These are phyloP conservation scores for Eragrostis nindensis DNA, from an alignment of 176 grass and related monocot species.

Conservation along the genomic window DNA sequence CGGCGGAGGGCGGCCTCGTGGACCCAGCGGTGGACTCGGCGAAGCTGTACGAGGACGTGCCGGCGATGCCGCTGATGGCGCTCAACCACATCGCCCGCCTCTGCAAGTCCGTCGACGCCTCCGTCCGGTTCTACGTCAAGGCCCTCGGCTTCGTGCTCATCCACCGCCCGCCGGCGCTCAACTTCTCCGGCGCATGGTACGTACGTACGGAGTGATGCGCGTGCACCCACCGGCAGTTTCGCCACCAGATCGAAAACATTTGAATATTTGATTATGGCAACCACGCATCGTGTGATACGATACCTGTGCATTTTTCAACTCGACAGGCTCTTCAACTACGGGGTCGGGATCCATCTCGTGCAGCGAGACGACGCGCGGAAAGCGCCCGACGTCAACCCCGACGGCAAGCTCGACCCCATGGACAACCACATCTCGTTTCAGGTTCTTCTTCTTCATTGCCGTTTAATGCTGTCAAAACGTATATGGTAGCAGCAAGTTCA, in stretches of 20 bases:
- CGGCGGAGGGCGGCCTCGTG: neutral
- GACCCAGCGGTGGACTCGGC: constrained; percentile 11
- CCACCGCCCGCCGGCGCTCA: constrained; percentile 63
- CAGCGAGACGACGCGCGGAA: constrained; percentile 46
- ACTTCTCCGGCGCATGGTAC: constrained; percentile 80
- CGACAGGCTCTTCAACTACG: constrained; percentile 87
- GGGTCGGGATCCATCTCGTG: constrained; percentile 70
- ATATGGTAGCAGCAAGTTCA: neutral
- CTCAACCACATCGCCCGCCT: constrained; percentile 83
- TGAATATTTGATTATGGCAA: no score
- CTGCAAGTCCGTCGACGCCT: constrained; percentile 64
- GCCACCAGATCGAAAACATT: neutral
- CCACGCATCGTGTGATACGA: neutral
- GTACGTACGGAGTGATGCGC: neutral
- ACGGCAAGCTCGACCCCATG: constrained; percentile 58
- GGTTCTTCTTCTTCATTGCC: constrained; percentile 1
- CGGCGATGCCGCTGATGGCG: constrained; percentile 62
- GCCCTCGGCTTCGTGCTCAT: constrained; percentile 74
- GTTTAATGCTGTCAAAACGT: neutral
- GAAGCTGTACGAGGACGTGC: constrained; percentile 54
- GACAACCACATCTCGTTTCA: constrained; percentile 88
- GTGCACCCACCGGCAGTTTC: neutral
- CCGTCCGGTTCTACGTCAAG: constrained; percentile 69
- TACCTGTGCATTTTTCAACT: neutral
- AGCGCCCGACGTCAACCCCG: constrained; percentile 45